Percentiles rank a stretch among this genome's conserved stretches.
Conservation (phyloP, 371 early-diverging fungal species). For the Funneliformis caledonium region DNA sequence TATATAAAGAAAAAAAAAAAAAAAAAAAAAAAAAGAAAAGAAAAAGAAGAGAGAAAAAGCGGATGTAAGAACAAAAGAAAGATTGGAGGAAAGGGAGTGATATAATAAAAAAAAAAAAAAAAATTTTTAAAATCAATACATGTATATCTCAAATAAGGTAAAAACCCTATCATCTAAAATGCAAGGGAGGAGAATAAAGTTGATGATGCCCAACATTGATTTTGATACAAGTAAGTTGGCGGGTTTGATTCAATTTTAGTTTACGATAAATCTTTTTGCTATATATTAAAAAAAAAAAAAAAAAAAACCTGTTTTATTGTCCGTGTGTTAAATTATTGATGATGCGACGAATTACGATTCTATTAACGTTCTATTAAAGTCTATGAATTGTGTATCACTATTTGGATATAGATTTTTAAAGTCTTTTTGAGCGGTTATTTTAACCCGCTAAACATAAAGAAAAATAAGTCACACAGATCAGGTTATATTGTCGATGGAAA, state of each 20-base stretch:
- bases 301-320: constrained; percentile 8
- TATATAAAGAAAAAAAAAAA: background rate
- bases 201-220: constrained; percentile 16
- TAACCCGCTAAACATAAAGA: background rate
- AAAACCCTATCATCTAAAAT: background rate
- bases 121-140: background rate
- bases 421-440: background rate
- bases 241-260: background rate
- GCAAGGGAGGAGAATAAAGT: background rate
- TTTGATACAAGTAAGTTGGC: constrained; percentile 22
- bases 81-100: constrained; percentile 11
- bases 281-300: background rate
- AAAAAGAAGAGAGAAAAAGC: background rate
- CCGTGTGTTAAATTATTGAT: constrained; percentile 4
- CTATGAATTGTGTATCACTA: constrained; percentile 19
- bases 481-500: constrained; percentile 6
- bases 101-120: constrained; percentile 25
- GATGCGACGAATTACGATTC: constrained; percentile 18
- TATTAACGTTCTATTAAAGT: constrained; percentile 18
- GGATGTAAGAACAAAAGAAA: constrained; percentile 18
- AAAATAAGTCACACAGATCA: constrained; percentile 16
- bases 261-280: background rate
- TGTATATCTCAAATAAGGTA: constrained; percentile 22
- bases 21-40: constrained; percentile 9
- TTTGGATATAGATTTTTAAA: background rate